These are phyloP conservation scores for Arachis monticola DNA, from an alignment of 331 rosid species.

Conservation along the genomic window DNA sequence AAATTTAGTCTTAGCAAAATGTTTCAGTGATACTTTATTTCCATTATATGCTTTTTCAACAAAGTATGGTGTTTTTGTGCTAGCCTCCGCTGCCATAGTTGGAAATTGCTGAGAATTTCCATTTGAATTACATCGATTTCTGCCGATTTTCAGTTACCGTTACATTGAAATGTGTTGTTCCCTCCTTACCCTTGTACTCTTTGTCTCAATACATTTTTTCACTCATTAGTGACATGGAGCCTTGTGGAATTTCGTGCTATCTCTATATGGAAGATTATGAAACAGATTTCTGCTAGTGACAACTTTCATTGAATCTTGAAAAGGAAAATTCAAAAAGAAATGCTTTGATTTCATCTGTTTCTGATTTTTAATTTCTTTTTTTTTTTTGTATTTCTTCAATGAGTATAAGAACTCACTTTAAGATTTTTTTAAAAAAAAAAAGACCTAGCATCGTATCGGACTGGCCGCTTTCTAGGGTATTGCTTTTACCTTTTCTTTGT, in stretches of 20 bases:
- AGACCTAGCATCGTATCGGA: constrained; percentile 9
- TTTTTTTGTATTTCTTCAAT: constrained; percentile 26
- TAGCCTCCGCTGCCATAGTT: not conserved
- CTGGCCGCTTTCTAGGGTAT: constrained; percentile 13
- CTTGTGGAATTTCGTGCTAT: constrained; percentile 5
- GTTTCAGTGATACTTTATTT: not conserved
- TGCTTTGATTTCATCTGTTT: constrained; percentile 15
- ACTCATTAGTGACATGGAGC: constrained; percentile 19
- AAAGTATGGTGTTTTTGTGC: not conserved
- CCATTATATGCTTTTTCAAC: too few species aligned
- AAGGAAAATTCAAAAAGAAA: not conserved
- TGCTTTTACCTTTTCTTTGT: constrained; percentile 1
- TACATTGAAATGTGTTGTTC: not conserved
- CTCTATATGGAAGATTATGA: constrained; percentile 29
- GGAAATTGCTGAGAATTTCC: too few species aligned
- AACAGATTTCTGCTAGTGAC: constrained; percentile 33
- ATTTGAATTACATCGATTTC: too few species aligned
- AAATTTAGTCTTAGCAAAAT: constrained; percentile 17
- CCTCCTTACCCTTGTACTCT: constrained; percentile 17
- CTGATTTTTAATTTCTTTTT: not conserved
- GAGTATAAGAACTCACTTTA: constrained; percentile 11
- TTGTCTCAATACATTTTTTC: not conserved
- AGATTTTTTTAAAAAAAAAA: not conserved
- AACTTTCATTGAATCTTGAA: constrained; percentile 9
- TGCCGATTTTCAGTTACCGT: not conserved